phyloP scores from a whole-genome alignment of 2,329 filamentous ascomycete species.

The Epichloe glyceriae region DNA sequence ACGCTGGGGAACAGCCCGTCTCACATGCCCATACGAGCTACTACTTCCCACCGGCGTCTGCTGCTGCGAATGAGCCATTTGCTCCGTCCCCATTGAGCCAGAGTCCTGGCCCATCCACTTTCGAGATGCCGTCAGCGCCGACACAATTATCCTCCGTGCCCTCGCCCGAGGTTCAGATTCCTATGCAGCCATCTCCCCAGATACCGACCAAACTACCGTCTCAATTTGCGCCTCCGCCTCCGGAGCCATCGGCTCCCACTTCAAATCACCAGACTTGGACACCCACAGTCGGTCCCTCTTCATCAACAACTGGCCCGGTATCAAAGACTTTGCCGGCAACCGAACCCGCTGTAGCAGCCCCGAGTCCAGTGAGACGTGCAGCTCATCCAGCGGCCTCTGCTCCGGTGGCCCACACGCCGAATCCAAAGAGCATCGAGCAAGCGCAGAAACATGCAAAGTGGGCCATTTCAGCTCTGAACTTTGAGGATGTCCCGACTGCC shows the following conservation, averaged over 20 bases:
- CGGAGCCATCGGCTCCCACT: slow-evolving; percentile 6
- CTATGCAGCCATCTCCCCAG: slow-evolving; percentile 17
- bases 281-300: slow-evolving; percentile 1
- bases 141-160: slow-evolving; percentile 9
- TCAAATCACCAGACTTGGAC: slow-evolving; percentile 10
- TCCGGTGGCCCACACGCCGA: slow-evolving; percentile 8
- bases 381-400: slow-evolving; percentile 3
- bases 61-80: slow-evolving; percentile 14
- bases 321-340: background rate
- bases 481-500: slow-evolving; percentile 87
- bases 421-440: slow-evolving; percentile 50
- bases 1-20: slow-evolving; percentile 24
- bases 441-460: slow-evolving; percentile 95
- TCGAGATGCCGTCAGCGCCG: slow-evolving; percentile 11
- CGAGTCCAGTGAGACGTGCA: slow-evolving; percentile 6
- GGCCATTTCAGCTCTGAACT: slow-evolving; percentile 93
- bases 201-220: slow-evolving; percentile 14
- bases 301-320: background rate
- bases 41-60: slow-evolving; percentile 19
- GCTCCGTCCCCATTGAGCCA: slow-evolving; percentile 23
- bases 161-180: slow-evolving; percentile 9
- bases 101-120: slow-evolving; percentile 11
- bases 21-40: slow-evolving; percentile 13
- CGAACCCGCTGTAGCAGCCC: background rate
- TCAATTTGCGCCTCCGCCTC: slow-evolving; percentile 12